A percentile compares a stretch with the other conserved stretches of the same genome.
These are phyloP conservation scores for Acanthamoeba quina DNA, from an alignment of 208 protist species.

Conservation along the genomic window DNA sequence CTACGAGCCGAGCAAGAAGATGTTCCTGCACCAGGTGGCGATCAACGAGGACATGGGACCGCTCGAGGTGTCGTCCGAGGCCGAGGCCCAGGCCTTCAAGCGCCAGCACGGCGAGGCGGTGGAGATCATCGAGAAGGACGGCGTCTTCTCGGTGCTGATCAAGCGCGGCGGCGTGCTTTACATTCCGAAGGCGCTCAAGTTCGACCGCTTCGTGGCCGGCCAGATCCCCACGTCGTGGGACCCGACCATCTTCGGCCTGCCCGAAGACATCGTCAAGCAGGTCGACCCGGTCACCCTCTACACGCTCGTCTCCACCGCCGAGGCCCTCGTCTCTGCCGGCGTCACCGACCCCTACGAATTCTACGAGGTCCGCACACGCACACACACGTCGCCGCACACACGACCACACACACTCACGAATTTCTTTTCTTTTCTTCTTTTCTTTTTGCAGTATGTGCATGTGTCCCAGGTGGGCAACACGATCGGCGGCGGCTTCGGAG, in stretches of 20 bases:
- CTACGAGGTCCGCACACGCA: slow-evolving; percentile 79
- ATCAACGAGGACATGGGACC: slow-evolving; percentile 87
- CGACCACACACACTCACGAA: not conserved
- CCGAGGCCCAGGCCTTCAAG: slow-evolving; percentile 87
- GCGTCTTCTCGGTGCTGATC: slow-evolving; percentile 82
- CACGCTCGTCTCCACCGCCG: slow-evolving; percentile 87
- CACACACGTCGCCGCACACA: no score
- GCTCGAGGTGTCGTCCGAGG: slow-evolving; percentile 85
- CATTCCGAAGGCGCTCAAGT: slow-evolving; percentile 89
- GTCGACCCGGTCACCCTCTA: slow-evolving; percentile 91
- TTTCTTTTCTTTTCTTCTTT: not conserved
- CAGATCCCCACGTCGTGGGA: slow-evolving; percentile 87
- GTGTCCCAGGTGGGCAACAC: slow-evolving; percentile 90
- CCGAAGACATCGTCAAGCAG: slow-evolving; percentile 84
- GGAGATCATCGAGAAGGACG: slow-evolving; percentile 77
- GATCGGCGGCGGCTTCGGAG: slow-evolving; percentile 87
- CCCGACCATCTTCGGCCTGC: slow-evolving; percentile 77
- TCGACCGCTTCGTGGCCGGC: slow-evolving; percentile 88
- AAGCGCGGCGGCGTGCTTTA: slow-evolving; percentile 88
- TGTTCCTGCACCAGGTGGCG: slow-evolving; percentile 87
- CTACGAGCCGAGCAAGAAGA: slow-evolving; percentile 89
- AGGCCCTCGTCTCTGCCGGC: slow-evolving; percentile 87
- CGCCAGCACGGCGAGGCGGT: slow-evolving; percentile 86
- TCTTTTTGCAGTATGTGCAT: slow-evolving; percentile 86
- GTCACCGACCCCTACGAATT: slow-evolving; percentile 91